Conservation (phyloP, 805 yeast genomes). For the Suhomyces faveliae region DNA sequence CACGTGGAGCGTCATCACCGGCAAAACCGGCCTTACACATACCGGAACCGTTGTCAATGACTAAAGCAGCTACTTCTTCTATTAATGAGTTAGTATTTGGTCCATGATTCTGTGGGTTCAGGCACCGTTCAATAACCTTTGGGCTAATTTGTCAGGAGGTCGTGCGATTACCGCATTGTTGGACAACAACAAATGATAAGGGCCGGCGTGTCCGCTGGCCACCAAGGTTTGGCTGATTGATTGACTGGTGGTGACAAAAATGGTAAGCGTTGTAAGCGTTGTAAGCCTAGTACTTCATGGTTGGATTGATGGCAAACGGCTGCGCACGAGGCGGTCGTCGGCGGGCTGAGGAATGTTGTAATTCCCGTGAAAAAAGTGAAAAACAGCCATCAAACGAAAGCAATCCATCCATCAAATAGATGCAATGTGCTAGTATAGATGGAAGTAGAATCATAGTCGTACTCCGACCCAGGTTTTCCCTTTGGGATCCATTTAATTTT, state of each 20-base stretch:
- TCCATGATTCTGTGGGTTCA: background rate
- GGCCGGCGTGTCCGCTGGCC: background rate
- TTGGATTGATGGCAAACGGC: background rate
- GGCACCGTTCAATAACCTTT: too few species aligned
- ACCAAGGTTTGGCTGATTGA: conserved; percentile 1
- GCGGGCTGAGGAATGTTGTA: too few species aligned
- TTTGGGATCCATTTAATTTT: background rate
- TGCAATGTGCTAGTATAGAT: background rate
- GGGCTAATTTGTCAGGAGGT: background rate
- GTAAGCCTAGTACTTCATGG: background rate
- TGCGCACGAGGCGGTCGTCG: too few species aligned
- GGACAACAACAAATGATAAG: conserved; percentile 7
- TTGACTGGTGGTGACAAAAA: background rate
- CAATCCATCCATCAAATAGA: background rate
- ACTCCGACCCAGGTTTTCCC: background rate
- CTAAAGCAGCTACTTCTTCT: conserved; percentile 59
- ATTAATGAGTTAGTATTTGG: conserved; percentile 29
- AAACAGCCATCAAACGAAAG: conserved; percentile 4
- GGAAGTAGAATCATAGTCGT: too few species aligned
- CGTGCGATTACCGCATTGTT: conserved; percentile 1
- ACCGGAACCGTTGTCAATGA: conserved; percentile 99
- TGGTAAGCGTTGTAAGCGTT: background rate
- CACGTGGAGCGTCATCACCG: conserved; percentile 99
- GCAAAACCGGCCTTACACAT: conserved; percentile 99
- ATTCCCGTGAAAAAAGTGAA: conserved; percentile 3